Base-by-base conservation (phyloP, 306 rosid genomes). In the Crataegus laevigata region DNA sequence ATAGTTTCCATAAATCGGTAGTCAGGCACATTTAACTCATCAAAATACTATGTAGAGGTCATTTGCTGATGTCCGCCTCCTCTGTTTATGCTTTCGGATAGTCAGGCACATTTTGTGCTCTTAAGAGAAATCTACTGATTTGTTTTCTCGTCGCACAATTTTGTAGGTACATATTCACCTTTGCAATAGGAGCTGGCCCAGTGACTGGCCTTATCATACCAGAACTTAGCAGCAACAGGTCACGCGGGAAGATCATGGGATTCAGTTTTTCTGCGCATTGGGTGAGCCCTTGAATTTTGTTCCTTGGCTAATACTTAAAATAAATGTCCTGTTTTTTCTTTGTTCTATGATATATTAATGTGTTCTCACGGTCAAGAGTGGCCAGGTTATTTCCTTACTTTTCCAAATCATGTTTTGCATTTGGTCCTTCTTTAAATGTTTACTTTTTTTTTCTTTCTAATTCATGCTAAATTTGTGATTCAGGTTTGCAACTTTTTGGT, bases 161-260 rank as follows among this genome's bases (percentile, higher is more conserved):
- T 57, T 74, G 22, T 80, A 91, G 98, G 90, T 93, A 93, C 80
- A 93, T 93, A 77, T 91, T 91, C 80, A 71, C 87, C 76, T 93
- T 88, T 68, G 97, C 98, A 67, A 68, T 91, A 76, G 97, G 97
- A 80, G 97, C 98, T 68, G 98, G 98, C 40, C 97, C 98, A 15
- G 91, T 88, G 38, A 93, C 98, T 30, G 98, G 96, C 60, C 85
- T 93, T 34, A 85, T 93, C 68, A 89, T 93, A 83, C 90, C 98
- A 15, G 98, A 93, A 82, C 93, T 93, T 70, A 91, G 98, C 88
- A 89, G 93, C 87, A 83, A 81, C 60, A 87, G 96, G 78, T 86
- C 89, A 6, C 90, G 98, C 24, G 97, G 97, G 72, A 93, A 91
- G 89, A 89, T 89, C 75, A 88, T 89, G 97, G 93, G 93, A 32